Evolutionary conservation across 495 filamentous ascomycete species (phyloP), one percentile per base, ranked within the genome.

Genomic region (Aspergillus taichungensis): DNA sequence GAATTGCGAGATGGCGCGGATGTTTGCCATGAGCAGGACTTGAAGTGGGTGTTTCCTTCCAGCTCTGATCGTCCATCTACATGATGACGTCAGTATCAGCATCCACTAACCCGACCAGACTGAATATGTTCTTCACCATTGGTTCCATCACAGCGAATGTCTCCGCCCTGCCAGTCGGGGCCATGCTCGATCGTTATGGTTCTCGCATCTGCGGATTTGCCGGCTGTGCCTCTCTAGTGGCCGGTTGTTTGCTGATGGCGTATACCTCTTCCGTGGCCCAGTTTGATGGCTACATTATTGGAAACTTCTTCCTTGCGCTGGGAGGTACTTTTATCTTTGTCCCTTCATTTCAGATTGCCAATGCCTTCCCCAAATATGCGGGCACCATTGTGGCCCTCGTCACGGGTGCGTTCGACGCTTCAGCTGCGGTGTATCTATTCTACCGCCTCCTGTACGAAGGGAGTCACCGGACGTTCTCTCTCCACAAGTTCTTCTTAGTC

Each of bases 351-450:
- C 82, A 85, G 54, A 75, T 87, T 34, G 78, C 77, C 32, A 84
- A 87, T 53, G 79, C 83, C 0, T 85, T 87, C 50, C 83, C 83
- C 1, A 69, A 65, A 45, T 64, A 82, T 56, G 79, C 80, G 0
- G 83, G 83, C 2, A 61, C 79, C 2, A 80, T 87, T 40, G 76
- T 87, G 6, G 80, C 83, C 0, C 57, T 85, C 0, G 69, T 87
- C 1, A 87, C 83, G 5, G 83, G 83, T 13, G 80, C 82, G 5
- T 87, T 85, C 53, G 83, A 87, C 53, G 81, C 83, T 0, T 82
- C 78, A 6, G 80, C 78, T 31, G 83, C 82, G 12, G 65, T 85
- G 0, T 84, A 85, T 46, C 71, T 85, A 0, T 62, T 83, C 54
- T 87, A 85, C 57, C 67, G 78, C 5, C 46, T 83, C 0, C 62